Evolutionary conservation across 192 early-diverging fungal genomes (phyloP).

Genomic region (Lunasporangiospora selenospora): DNA sequence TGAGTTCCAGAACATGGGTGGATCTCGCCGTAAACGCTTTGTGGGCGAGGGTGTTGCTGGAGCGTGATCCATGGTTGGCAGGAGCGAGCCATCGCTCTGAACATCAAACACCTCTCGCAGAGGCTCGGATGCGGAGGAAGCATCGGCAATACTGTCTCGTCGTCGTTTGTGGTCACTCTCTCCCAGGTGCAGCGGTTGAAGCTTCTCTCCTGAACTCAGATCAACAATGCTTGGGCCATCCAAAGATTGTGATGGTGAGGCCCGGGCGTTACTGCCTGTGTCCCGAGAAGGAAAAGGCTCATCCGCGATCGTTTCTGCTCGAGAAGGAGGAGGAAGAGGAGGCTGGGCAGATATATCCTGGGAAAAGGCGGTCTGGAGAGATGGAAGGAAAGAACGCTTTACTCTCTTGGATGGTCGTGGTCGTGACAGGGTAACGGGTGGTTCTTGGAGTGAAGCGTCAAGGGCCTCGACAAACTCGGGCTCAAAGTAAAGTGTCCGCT

Average conservation of each 20-base stretch:
- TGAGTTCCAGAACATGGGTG: too few species aligned
- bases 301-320: too few species aligned
- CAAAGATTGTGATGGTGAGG: too few species aligned
- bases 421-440: not conserved
- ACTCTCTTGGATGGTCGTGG: conserved; percentile 8
- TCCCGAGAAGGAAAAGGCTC: too few species aligned
- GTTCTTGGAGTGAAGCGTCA: conserved; percentile 22
- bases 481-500: conserved; percentile 37
- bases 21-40: too few species aligned
- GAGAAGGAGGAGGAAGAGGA: not conserved
- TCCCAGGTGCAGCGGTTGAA: conserved; percentile 16
- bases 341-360: not conserved
- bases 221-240: conserved; percentile 33
- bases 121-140: conserved; percentile 3
- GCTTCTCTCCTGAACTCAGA: conserved; percentile 33
- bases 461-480: conserved; percentile 35
- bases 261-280: too few species aligned
- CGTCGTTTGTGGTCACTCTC: conserved; percentile 40
- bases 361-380: not conserved
- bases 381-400: not conserved
- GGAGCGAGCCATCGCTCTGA: too few species aligned
- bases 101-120: too few species aligned
- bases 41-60: too few species aligned
- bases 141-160: conserved; percentile 6
- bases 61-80: too few species aligned